Conservation (phyloP, 768 basidiomycete genomes). For the Ramaria sp. region DNA sequence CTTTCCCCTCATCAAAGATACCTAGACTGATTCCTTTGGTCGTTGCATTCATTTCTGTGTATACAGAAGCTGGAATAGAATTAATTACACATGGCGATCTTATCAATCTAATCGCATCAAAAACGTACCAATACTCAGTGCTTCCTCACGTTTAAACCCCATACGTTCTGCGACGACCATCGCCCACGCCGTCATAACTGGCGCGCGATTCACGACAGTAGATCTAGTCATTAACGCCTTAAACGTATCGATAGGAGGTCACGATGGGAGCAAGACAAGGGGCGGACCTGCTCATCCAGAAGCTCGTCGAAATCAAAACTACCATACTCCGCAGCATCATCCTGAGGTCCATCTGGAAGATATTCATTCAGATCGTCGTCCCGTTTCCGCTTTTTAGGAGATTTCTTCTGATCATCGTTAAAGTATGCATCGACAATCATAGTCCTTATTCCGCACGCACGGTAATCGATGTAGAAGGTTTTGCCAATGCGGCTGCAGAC, state of each 20-base stretch:
- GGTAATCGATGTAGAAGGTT: not conserved
- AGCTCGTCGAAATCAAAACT: slow-evolving; percentile 65
- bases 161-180: slow-evolving; percentile 75
- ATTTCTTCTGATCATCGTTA: not conserved
- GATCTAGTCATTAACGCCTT: slow-evolving; percentile 52
- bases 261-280: not conserved
- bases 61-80: slow-evolving; percentile 59
- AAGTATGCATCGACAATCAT: not conserved
- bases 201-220: slow-evolving; percentile 79
- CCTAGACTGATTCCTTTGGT: slow-evolving; percentile 80
- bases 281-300: slow-evolving; percentile 54
- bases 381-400: slow-evolving; percentile 41
- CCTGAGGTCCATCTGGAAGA: slow-evolving; percentile 38
- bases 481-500: not conserved
- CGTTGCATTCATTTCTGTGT: slow-evolving; percentile 87
- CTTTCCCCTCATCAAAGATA: slow-evolving; percentile 47
- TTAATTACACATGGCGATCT: slow-evolving; percentile 1
- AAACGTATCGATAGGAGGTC: not conserved
- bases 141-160: slow-evolving; percentile 82
- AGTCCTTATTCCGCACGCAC: not conserved
- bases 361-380: slow-evolving; percentile 42
- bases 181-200: slow-evolving; percentile 92
- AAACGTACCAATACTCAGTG: slow-evolving; percentile 75
- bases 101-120: not conserved
- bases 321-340: slow-evolving; percentile 39